Percentiles rank a stretch among this genome's conserved stretches.
Conservation (phyloP, 441 rosid species). For the Mallotus repandus region DNA sequence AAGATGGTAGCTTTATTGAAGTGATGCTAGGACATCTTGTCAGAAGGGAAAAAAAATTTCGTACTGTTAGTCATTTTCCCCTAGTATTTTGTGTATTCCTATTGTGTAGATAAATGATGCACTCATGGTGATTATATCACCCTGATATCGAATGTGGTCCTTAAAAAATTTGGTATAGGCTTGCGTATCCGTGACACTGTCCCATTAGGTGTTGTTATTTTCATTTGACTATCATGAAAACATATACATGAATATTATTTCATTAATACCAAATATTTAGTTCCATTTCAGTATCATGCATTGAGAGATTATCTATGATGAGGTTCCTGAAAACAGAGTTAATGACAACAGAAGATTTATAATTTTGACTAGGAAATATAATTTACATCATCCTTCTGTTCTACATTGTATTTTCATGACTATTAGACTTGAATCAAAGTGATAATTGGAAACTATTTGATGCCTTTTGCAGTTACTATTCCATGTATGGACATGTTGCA, state of each 20-base stretch:
- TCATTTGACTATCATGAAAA: slow-evolving; percentile 7
- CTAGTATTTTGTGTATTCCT: not conserved
- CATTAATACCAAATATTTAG: not conserved
- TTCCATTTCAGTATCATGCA: slow-evolving; percentile 1
- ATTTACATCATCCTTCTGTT: not conserved
- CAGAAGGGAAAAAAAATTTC: not conserved
- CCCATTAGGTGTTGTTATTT: not conserved
- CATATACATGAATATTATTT: not conserved
- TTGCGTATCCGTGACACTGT: not conserved
- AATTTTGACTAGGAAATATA: not conserved
- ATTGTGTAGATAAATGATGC: not conserved
- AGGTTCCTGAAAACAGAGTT: not conserved
- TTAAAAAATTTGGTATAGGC: not conserved
- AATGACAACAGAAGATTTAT: not conserved
- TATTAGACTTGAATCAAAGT: slow-evolving; percentile 3
- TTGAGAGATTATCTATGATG: slow-evolving; percentile 8
- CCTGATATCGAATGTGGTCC: not conserved
- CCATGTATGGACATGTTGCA: slow-evolving; percentile 96
- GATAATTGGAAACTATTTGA: slow-evolving; percentile 1
- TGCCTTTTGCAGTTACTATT: slow-evolving; percentile 66
- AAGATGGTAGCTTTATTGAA: not conserved
- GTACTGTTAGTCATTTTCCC: not conserved
- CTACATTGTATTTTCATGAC: not conserved
- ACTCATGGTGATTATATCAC: not conserved
- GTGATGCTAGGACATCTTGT: not conserved